Evolutionary conservation across 495 filamentous ascomycete genomes (phyloP).

Genomic region (Darksidea phi): DNA sequence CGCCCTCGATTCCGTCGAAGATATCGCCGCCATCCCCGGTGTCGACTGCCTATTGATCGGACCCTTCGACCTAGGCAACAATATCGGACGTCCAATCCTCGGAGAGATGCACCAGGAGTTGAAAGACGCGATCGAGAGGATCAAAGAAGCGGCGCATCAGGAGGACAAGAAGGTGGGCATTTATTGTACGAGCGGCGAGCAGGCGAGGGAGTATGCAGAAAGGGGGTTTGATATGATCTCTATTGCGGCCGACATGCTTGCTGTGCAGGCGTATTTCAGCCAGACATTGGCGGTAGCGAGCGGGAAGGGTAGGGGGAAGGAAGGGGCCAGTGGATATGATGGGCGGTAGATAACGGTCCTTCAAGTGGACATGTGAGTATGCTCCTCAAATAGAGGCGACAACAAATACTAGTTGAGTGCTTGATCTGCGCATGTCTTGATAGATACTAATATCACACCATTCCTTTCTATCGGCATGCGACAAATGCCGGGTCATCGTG

Average conservation of each 20-base stretch:
- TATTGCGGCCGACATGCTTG: slow-evolving; percentile 36
- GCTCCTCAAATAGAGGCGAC: too few species aligned
- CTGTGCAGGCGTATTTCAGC: slow-evolving; percentile 20
- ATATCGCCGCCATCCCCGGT: slow-evolving; percentile 68
- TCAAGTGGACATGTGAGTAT: too few species aligned
- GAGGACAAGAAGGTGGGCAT: slow-evolving; percentile 77
- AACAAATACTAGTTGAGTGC: too few species aligned
- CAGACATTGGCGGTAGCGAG: slow-evolving; percentile 28
- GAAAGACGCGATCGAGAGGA: slow-evolving; percentile 63
- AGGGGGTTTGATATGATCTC: slow-evolving; percentile 78
- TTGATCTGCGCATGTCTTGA: too few species aligned
- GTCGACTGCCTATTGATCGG: slow-evolving; percentile 78
- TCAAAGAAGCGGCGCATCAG: slow-evolving; percentile 59
- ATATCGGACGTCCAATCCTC: slow-evolving; percentile 69
- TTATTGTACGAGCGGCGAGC: slow-evolving; percentile 66
- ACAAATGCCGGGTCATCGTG: too few species aligned
- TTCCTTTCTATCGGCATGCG: too few species aligned
- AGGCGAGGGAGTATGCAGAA: slow-evolving; percentile 61
- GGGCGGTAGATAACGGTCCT: too few species aligned
- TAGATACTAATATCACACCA: too few species aligned
- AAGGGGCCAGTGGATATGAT: slow-evolving; percentile 28
- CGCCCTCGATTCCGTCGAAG: slow-evolving; percentile 63
- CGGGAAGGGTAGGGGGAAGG: slow-evolving; percentile 16
- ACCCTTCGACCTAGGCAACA: slow-evolving; percentile 74
- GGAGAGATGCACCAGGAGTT: slow-evolving; percentile 63